These are phyloP conservation scores for Ilex aquifolium DNA, from an alignment of 257 asterid genomes.

Conservation along the genomic window DNA sequence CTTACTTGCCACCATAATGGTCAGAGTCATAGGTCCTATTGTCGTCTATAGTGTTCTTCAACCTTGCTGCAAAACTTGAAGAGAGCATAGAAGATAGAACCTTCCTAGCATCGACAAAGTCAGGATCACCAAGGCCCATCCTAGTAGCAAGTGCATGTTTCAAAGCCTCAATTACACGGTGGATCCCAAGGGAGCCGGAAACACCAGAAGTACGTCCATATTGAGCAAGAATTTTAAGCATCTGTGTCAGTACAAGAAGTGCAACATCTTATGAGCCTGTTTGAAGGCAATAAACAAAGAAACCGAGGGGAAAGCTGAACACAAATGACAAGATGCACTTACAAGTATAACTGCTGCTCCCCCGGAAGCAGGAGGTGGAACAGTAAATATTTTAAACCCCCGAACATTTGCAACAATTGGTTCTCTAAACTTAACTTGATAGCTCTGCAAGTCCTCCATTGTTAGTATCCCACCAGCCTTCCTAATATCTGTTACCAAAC, in stretches of 20 bases:
- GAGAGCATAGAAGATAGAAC: neutral
- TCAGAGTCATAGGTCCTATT: neutral
- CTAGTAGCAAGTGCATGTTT: neutral
- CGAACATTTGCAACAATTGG: neutral
- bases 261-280: neutral
- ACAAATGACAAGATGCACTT: neutral
- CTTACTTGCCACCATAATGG: conserved; percentile 1
- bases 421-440: neutral
- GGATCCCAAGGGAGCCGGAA: neutral
- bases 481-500: neutral
- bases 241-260: neutral
- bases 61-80: neutral
- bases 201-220: neutral
- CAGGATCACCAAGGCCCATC: neutral
- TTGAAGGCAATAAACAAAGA: neutral
- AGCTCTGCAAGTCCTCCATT: neutral
- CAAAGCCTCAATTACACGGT: neutral
- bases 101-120: neutral
- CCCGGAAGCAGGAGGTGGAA: neutral
- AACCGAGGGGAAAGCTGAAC: neutral
- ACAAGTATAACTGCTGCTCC: neutral
- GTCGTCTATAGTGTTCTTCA: neutral
- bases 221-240: neutral
- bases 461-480: neutral
- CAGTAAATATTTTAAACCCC: neutral